A percentile compares a stretch with the other conserved stretches of the same genome.
Conservation (phyloP, 1,284 basidiomycete genomes). For the Hemileia vastatrix region DNA sequence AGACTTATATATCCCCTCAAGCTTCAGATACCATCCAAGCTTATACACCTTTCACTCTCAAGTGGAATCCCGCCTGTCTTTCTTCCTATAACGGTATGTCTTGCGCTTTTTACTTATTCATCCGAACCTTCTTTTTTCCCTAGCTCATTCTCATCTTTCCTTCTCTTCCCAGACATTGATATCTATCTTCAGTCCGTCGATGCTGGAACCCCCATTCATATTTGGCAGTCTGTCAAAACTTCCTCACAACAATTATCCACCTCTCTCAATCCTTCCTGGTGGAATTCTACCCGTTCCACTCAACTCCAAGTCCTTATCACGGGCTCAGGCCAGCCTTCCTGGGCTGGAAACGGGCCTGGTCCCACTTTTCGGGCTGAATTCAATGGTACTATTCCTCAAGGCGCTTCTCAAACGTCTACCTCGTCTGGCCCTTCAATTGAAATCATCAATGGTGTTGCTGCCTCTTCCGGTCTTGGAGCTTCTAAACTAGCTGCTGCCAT, state of each 20-base stretch:
- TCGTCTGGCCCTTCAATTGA: conserved; percentile 5
- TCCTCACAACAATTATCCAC: conserved; percentile 6
- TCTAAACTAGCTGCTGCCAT: conserved; percentile 5
- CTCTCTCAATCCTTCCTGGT: conserved; percentile 13
- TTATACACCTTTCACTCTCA: not conserved
- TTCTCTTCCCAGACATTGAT: not conserved
- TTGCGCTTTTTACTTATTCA: too few relatives aligned
- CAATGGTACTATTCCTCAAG: conserved; percentile 8
- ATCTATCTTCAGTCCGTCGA: conserved; percentile 21
- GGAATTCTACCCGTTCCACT: conserved; percentile 13
- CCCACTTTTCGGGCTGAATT: conserved; percentile 17
- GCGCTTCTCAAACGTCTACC: not conserved
- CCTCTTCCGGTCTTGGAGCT: not conserved
- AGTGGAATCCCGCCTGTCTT: conserved; percentile 1
- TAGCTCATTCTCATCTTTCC: not conserved
- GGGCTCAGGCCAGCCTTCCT: conserved; percentile 6
- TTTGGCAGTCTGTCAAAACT: conserved; percentile 16
- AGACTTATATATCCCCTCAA: not conserved
- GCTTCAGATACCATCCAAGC: not conserved
- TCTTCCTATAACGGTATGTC: not conserved
- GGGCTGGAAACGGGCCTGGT: conserved; percentile 12
- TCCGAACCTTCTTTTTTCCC: not conserved
- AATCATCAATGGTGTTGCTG: conserved; percentile 6
- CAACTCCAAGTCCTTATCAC: conserved; percentile 14
- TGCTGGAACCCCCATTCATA: conserved; percentile 9